Conservation (phyloP, 768 basidiomycete genomes). For the Myochromella boudieri region DNA sequence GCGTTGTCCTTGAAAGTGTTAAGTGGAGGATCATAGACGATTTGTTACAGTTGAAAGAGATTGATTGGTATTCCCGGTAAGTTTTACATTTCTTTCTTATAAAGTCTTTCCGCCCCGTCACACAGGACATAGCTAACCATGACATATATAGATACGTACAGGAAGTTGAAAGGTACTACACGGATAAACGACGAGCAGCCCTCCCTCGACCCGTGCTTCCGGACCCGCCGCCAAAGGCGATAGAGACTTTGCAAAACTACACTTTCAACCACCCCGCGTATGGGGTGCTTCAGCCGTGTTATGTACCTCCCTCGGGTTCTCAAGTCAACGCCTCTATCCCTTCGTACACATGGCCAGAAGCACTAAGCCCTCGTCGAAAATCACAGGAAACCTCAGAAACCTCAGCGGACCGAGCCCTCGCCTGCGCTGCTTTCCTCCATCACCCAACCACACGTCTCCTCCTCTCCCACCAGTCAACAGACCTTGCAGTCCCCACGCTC, state of each 20-base stretch:
- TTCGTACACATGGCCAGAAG: neutral
- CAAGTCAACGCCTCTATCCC: neutral
- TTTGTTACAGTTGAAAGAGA: constrained; percentile 27
- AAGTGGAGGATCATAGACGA: constrained; percentile 40
- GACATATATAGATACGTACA: constrained; percentile 26
- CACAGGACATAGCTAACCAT: neutral
- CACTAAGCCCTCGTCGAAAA: neutral
- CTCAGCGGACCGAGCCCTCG: neutral
- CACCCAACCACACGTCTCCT: constrained; percentile 29
- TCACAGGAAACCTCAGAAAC: neutral
- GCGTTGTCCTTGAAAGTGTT: constrained; percentile 31
- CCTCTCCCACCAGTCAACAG: constrained; percentile 17
- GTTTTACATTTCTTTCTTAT: neutral
- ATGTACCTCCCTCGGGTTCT: constrained; percentile 16
- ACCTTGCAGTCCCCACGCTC: constrained; percentile 31
- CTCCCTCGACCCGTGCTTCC: constrained; percentile 20
- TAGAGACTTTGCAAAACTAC: constrained; percentile 22
- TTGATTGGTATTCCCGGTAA: constrained; percentile 41
- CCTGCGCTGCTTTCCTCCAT: constrained; percentile 22
- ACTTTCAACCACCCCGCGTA: constrained; percentile 36
- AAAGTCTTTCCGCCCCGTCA: neutral
- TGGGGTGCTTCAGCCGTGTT: constrained; percentile 33
- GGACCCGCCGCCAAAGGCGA: constrained; percentile 13
- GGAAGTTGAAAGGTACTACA: constrained; percentile 18
- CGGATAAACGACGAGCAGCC: constrained; percentile 24